Evolutionary conservation across 495 filamentous ascomycete genomes (phyloP), one percentile per base, ranked within the genome.

Genomic region (Apiosordaria backusii): DNA sequence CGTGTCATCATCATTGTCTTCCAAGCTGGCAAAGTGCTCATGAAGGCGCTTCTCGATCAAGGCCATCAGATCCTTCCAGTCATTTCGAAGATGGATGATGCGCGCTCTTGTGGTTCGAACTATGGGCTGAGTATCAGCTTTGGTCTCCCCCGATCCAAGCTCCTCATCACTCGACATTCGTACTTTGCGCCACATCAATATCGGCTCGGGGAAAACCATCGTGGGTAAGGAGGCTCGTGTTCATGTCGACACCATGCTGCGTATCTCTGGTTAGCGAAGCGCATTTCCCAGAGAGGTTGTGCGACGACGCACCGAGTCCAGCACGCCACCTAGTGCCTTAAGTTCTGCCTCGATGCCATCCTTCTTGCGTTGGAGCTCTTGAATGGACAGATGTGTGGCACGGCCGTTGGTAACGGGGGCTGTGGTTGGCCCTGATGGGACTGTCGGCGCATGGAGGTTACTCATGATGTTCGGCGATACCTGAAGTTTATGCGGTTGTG

Each of bases 111-210:
- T 97, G 10, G 91, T 96, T 54, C 96, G 91, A 72, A 99, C 92
- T 96, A 70, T 50, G n/a, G 45, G 24, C 50, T 24, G 62, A 72
- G 59, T 71, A 77, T 66, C 50, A 67, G 19, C 40, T 19, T 64
- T 53, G 62, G 9, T 27, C 23, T 26, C 9, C 26, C 18, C 6
- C 26, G 21, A 16, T 21, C 16, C 55, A 18, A 60, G 25, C 21
- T 3, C 35, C 35, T 45, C 35, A 4, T 29, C 6, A 35, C 24
- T 50, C 13, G 55, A 62, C 35, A 57, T 40, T 57, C 84, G 71
- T 87, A 95, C 92, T 96, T 79, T 97, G 93, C 29, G 96, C 91
- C 68, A 99, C 89, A 75, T 99, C 96, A 63, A 99, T 87, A 76
- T 99, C 96, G 68, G 89, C 88, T 70, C 96, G 86, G 35, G 96